Conservation (phyloP, 768 basidiomycete species). For the Boletus sensibilis region DNA sequence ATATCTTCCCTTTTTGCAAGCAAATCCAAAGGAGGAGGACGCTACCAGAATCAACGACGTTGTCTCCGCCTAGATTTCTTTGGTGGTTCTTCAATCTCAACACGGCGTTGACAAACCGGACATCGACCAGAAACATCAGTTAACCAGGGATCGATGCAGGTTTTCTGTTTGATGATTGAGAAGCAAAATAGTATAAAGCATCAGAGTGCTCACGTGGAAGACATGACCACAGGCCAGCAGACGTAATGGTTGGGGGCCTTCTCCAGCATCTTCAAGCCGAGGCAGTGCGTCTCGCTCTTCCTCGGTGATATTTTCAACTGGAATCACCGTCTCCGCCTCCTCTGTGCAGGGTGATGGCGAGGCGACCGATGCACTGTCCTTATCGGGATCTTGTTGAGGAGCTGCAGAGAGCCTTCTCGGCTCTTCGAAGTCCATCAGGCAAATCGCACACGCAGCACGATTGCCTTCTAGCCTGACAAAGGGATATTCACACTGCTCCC, state of each 20-base stretch:
- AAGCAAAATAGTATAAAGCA: background rate
- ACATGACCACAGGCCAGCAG: slow-evolving; percentile 81
- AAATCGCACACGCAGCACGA: slow-evolving; percentile 82
- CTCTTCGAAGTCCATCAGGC: slow-evolving; percentile 82
- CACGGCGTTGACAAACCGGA: slow-evolving; percentile 80
- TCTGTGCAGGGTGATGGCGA: slow-evolving; percentile 16
- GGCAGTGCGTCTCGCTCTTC: slow-evolving; percentile 44
- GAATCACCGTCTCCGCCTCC: slow-evolving; percentile 28
- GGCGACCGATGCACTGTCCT: slow-evolving; percentile 9
- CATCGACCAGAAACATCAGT: slow-evolving; percentile 82
- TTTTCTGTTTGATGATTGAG: slow-evolving; percentile 51
- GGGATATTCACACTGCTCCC: slow-evolving; percentile 75
- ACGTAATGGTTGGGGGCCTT: slow-evolving; percentile 74
- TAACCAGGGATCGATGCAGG: slow-evolving; percentile 89
- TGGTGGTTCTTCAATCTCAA: slow-evolving; percentile 47
- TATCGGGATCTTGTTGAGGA: slow-evolving; percentile 32
- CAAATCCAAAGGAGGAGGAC: slow-evolving; percentile 2
- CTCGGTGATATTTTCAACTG: slow-evolving; percentile 38
- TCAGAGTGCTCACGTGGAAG: slow-evolving; percentile 68
- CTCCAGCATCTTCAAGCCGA: slow-evolving; percentile 68
- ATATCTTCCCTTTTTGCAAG: slow-evolving; percentile 18
- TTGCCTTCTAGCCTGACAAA: slow-evolving; percentile 82
- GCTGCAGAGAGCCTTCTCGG: slow-evolving; percentile 42
- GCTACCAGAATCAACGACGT: slow-evolving; percentile 17
- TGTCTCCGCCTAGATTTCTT: slow-evolving; percentile 32